These are phyloP conservation scores for Suhomyces xylopsoci DNA, from an alignment of 805 yeast species.

Conservation along the genomic window DNA sequence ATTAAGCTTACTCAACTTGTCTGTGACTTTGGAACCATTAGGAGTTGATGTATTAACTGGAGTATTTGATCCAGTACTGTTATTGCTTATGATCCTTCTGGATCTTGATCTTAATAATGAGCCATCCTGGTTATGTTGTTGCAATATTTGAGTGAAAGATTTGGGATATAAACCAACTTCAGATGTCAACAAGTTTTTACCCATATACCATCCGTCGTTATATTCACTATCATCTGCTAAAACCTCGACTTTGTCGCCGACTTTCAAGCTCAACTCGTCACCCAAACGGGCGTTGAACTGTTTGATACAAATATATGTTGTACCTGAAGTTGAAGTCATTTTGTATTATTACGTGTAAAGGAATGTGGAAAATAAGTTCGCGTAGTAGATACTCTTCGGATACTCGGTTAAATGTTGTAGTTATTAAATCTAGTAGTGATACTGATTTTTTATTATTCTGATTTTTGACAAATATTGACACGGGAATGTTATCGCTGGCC, in stretches of 20 bases:
- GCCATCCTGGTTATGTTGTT: constrained; percentile 6
- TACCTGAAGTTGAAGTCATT: constrained; percentile 15
- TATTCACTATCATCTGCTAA: constrained; percentile 91
- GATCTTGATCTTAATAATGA: constrained; percentile 52
- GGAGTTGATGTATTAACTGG: background rate
- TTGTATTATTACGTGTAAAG: background rate
- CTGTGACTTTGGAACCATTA: constrained; percentile 7
- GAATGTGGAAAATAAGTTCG: background rate
- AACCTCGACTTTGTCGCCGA: constrained; percentile 86
- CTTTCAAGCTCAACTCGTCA: constrained; percentile 77
- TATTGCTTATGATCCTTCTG: constrained; percentile 37
- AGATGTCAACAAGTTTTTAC: constrained; percentile 67
- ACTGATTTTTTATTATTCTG: background rate
- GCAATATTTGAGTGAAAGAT: constrained; percentile 66
- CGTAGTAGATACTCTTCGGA: background rate
- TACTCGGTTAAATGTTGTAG: background rate
- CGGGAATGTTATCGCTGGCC: background rate
- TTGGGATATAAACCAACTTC: constrained; percentile 89
- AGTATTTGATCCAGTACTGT: constrained; percentile 4
- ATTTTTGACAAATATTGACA: background rate
- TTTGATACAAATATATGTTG: constrained; percentile 62
- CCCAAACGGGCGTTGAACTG: constrained; percentile 84
- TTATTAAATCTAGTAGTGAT: background rate
- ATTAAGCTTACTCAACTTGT: constrained; percentile 5
- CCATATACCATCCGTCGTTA: constrained; percentile 97